Percentiles rank a stretch among this genome's conserved stretches.
These are phyloP conservation scores for Geotrichum aggregatum DNA, from an alignment of 1,139 yeast species.

Conservation along the genomic window DNA sequence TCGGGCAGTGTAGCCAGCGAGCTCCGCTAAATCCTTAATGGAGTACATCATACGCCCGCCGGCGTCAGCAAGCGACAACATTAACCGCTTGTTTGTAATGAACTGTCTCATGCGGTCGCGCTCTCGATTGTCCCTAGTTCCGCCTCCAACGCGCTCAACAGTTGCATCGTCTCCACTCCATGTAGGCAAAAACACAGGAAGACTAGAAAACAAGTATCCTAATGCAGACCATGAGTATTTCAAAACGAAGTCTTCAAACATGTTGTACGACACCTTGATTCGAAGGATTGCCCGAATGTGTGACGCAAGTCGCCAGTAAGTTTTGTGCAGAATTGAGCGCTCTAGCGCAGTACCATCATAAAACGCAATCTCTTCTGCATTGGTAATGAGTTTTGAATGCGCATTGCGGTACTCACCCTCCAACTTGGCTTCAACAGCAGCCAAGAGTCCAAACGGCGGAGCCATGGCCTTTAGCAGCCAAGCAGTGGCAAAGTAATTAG, in stretches of 20 bases:
- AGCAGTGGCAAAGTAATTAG: slow-evolving; percentile 79
- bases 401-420: slow-evolving; percentile 90
- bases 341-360: slow-evolving; percentile 88
- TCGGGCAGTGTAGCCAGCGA: slow-evolving; percentile 87
- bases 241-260: slow-evolving; percentile 79
- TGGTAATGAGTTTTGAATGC: slow-evolving; percentile 78
- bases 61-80: slow-evolving; percentile 91
- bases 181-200: slow-evolving; percentile 64
- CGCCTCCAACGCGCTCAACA: slow-evolving; percentile 22
- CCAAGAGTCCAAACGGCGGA: slow-evolving; percentile 80
- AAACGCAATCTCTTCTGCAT: slow-evolving; percentile 91
- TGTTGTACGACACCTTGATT: slow-evolving; percentile 55
- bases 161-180: slow-evolving; percentile 38
- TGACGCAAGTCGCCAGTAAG: slow-evolving; percentile 57
- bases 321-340: slow-evolving; percentile 57
- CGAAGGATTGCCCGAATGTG: slow-evolving; percentile 45
- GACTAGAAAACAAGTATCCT: slow-evolving; percentile 84
- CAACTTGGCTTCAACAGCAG: slow-evolving; percentile 62
- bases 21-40: slow-evolving; percentile 83
- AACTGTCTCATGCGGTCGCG: slow-evolving; percentile 69
- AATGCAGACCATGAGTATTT: slow-evolving; percentile 94
- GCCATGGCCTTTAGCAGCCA: slow-evolving; percentile 66
- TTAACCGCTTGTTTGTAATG: slow-evolving; percentile 81
- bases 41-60: slow-evolving; percentile 96
- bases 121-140: slow-evolving; percentile 32